Conservation (phyloP, 352 stramenopile genomes). For the Phytophthora pisi region DNA sequence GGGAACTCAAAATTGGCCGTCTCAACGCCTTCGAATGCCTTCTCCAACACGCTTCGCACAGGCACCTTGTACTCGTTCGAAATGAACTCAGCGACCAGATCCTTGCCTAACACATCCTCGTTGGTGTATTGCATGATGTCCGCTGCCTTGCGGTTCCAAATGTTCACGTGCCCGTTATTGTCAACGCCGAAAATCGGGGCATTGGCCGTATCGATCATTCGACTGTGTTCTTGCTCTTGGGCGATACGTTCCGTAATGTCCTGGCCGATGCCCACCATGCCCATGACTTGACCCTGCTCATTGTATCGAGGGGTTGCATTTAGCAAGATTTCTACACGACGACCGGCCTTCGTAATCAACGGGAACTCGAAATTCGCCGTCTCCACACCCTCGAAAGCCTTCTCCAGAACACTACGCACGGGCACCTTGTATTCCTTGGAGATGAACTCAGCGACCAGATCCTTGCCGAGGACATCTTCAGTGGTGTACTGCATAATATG, state of each 20-base stretch:
- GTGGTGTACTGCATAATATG: slow-evolving; percentile 57
- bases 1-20: slow-evolving; percentile 19
- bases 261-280: slow-evolving; percentile 74
- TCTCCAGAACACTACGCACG: slow-evolving; percentile 43
- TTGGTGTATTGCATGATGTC: slow-evolving; percentile 46
- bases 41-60: slow-evolving; percentile 29
- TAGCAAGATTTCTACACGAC: slow-evolving; percentile 68
- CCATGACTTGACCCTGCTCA: slow-evolving; percentile 59
- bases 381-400: slow-evolving; percentile 53
- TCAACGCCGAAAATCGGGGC: slow-evolving; percentile 78
- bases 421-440: slow-evolving; percentile 49
- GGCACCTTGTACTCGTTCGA: slow-evolving; percentile 59
- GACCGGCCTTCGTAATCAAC: slow-evolving; percentile 61
- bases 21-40: slow-evolving; percentile 24
- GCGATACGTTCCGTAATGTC: slow-evolving; percentile 72
- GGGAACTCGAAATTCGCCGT: slow-evolving; percentile 76
- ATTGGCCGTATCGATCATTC: slow-evolving; percentile 76
- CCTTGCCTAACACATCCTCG: slow-evolving; percentile 38
- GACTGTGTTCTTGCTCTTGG: slow-evolving; percentile 52
- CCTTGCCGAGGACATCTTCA: slow-evolving; percentile 32
- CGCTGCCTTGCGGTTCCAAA: slow-evolving; percentile 36
- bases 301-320: slow-evolving; percentile 75
- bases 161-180: slow-evolving; percentile 16
- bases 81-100: slow-evolving; percentile 47
- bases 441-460: slow-evolving; percentile 59